Evolutionary conservation across 73 alveolate species (phyloP).

Genomic region (Urostyla sp.): DNA sequence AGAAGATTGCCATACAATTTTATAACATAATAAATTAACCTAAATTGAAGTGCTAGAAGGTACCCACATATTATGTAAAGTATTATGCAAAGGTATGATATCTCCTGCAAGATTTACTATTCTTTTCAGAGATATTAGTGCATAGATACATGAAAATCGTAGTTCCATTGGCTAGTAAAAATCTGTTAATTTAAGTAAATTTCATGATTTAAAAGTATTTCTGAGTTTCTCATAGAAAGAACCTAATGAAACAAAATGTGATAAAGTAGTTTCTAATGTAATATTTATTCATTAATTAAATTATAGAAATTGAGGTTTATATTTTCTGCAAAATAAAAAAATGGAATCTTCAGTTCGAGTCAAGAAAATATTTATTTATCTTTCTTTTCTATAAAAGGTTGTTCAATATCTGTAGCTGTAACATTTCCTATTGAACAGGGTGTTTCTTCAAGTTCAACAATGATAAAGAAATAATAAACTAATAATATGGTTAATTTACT

Average conservation of each 20-base stretch:
- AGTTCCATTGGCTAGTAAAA: not conserved
- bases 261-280: conserved; percentile 23
- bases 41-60: conserved; percentile 38
- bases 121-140: not conserved
- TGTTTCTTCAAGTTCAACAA: too few relatives aligned
- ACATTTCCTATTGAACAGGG: conserved; percentile 24
- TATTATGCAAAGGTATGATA: not conserved
- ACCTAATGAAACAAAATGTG: conserved; percentile 25
- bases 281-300: not conserved
- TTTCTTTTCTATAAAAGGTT: conserved; percentile 23
- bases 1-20: conserved; percentile 37
- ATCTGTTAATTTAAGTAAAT: not conserved
- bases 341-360: not conserved
- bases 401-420: conserved; percentile 9
- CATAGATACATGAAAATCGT: not conserved
- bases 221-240: not conserved
- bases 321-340: not conserved
- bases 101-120: conserved; percentile 32
- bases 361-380: conserved; percentile 5
- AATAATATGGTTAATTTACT: too few relatives aligned
- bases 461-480: too few relatives aligned
- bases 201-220: conserved; percentile 27
- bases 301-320: conserved; percentile 16
- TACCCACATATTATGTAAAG: conserved; percentile 29
- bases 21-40: conserved; percentile 1